Evolutionary conservation across 768 basidiomycete genomes (phyloP).

Genomic region (Panellus pusillus): DNA sequence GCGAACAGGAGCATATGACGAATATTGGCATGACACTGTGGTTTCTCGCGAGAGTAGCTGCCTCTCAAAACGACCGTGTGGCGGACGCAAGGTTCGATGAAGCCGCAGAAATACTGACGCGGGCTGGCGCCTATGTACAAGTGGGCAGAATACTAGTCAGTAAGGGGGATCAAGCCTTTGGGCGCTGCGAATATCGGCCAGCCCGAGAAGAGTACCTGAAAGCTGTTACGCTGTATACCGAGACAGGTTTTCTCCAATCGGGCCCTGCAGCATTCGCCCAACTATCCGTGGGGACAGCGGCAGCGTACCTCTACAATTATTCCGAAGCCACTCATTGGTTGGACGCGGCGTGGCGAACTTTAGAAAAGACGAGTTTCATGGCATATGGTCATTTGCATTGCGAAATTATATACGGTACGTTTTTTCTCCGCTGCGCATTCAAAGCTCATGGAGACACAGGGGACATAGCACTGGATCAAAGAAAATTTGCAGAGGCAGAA

Average conservation of each 20-base stretch:
- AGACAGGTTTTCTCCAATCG: constrained; percentile 7
- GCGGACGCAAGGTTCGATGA: constrained; percentile 18
- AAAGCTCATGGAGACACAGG: constrained; percentile 1
- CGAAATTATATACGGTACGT: constrained; percentile 15
- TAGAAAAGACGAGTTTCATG: background rate
- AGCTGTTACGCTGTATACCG: constrained; percentile 2
- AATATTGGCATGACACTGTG: constrained; percentile 19
- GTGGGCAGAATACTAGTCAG: constrained; percentile 5
- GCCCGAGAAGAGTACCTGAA: constrained; percentile 15
- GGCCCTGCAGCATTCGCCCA: constrained; percentile 10
- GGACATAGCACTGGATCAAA: constrained; percentile 15
- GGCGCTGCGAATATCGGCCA: constrained; percentile 12
- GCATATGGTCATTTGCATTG: constrained; percentile 15
- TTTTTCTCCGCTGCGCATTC: background rate
- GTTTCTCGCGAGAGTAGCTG: constrained; percentile 12
- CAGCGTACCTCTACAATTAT: constrained; percentile 17
- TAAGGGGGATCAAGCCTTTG: constrained; percentile 17
- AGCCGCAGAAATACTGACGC: constrained; percentile 9
- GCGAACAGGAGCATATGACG: constrained; percentile 15
- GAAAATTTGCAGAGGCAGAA: constrained; percentile 7
- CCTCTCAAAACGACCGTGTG: constrained; percentile 8
- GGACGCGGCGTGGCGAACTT: constrained; percentile 1
- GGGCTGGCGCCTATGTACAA: constrained; percentile 15
- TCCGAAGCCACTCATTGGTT: constrained; percentile 12
- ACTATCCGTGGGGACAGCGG: constrained; percentile 14